Percentiles rank a stretch among this genome's conserved stretches.
phyloP scores from a whole-genome alignment of 345 rosid species.

The Conringia planisiliqua region DNA sequence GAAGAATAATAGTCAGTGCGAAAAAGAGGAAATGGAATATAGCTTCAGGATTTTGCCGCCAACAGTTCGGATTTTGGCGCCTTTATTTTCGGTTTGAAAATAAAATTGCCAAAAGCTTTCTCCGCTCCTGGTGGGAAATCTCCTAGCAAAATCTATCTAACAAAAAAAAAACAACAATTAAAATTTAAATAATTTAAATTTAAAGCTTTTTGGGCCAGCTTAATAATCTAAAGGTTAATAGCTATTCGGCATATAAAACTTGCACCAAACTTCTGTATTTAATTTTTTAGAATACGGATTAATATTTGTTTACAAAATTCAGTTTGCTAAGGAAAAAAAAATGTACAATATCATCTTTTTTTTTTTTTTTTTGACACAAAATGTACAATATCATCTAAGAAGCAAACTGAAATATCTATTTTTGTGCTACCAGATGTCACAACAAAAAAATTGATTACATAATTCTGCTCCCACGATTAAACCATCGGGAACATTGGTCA shows the following conservation, averaged over 20 bases:
- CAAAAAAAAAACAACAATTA: no score
- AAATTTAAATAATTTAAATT: no score
- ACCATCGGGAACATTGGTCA: not conserved
- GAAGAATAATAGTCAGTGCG: not conserved
- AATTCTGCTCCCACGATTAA: no score
- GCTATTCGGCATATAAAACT: no score
- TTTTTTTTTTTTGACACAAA: no score
- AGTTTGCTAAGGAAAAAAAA: not conserved
- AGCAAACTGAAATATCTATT: not conserved
- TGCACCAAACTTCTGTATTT: not conserved
- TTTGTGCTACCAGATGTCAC: no score
- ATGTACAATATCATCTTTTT: not conserved
- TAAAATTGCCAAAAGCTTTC: not conserved
- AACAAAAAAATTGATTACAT: no score
- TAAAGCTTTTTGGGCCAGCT: not conserved
- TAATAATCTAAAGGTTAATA: not conserved
- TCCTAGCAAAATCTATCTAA: not conserved
- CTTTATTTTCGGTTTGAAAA: not conserved
- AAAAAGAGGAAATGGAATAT: not conserved
- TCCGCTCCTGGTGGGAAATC: not conserved
- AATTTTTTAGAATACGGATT: not conserved
- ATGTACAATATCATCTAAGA: not conserved
- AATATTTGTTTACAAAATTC: not conserved
- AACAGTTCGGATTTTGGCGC: slow-evolving; percentile 32
- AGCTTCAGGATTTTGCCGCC: slow-evolving; percentile 35